Conservation (phyloP, 2,329 filamentous ascomycete species). For the Aphanoascus verrucosus region DNA sequence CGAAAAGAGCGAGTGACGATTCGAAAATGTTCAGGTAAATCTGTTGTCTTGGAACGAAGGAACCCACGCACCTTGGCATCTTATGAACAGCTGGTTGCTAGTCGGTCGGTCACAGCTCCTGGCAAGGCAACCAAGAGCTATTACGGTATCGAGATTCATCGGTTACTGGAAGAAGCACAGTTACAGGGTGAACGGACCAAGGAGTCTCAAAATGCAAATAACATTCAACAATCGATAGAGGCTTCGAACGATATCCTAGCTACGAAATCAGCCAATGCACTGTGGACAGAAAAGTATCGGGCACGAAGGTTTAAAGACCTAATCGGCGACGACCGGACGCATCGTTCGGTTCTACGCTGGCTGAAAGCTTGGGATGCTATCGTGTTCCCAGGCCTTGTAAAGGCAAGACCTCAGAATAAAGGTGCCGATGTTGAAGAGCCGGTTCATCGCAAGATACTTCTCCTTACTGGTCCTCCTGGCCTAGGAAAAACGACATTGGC, state of each 20-base stretch:
- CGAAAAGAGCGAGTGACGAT: constrained; percentile 23
- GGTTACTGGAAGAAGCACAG: constrained; percentile 61
- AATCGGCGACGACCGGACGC: constrained; percentile 87
- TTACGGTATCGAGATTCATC: constrained; percentile 87
- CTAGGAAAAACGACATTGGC: constrained; percentile 93
- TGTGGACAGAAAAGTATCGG: constrained; percentile 98
- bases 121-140: constrained; percentile 55
- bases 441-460: constrained; percentile 72
- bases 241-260: constrained; percentile 14
- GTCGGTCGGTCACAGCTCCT: constrained; percentile 40
- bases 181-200: constrained; percentile 43
- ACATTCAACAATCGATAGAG: constrained; percentile 28
- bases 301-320: constrained; percentile 85
- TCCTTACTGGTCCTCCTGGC: constrained; percentile 84
- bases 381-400: constrained; percentile 71
- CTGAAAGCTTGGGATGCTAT: constrained; percentile 87
- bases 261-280: constrained; percentile 25
- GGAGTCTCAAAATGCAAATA: constrained; percentile 16
- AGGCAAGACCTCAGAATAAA: constrained; percentile 43
- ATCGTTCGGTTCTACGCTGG: constrained; percentile 83
- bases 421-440: constrained; percentile 54
- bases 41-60: constrained; percentile 35
- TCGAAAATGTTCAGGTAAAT: constrained; percentile 41
- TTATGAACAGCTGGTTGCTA: constrained; percentile 46
- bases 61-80: constrained; percentile 28